Conservation (phyloP, 2,329 filamentous ascomycete genomes). For the Microascus cirrosus region DNA sequence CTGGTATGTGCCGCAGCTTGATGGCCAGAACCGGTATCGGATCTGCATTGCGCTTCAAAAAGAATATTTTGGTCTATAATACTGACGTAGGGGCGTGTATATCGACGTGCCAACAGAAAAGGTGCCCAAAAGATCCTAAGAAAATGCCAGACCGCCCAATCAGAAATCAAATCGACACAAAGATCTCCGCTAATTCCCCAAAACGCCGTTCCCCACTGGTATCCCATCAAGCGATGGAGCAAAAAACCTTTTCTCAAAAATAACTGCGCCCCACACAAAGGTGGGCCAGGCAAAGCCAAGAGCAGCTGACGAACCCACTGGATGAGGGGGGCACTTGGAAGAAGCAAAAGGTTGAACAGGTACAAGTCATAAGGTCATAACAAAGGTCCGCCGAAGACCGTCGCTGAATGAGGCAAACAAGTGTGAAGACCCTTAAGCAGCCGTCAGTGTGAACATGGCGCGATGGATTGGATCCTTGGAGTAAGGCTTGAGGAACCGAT, state of each 20-base stretch:
- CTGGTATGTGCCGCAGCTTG: neutral
- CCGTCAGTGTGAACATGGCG: neutral
- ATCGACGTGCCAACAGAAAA: neutral
- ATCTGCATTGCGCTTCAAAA: neutral
- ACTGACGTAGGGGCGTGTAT: neutral
- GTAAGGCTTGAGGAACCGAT: neutral
- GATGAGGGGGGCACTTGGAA: neutral
- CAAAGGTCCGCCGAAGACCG: neutral
- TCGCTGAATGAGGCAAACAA: neutral
- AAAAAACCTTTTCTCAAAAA: neutral
- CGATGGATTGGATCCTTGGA: neutral
- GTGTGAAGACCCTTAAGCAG: neutral
- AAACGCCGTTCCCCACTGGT: neutral
- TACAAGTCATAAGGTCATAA: neutral
- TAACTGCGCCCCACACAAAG: too few species aligned
- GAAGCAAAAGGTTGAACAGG: neutral
- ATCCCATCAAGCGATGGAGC: neutral
- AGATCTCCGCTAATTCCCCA: too few species aligned
- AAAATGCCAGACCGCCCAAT: neutral
- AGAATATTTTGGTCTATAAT: neutral
- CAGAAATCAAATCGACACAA: neutral
- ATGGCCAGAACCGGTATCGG: neutral
- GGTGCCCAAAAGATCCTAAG: neutral
- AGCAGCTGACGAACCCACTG: neutral
- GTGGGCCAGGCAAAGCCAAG: too few species aligned